Evolutionary conservation across 805 yeast species (phyloP), one percentile per base, ranked within the genome.

Genomic region (Saturnispora quitensis): DNA sequence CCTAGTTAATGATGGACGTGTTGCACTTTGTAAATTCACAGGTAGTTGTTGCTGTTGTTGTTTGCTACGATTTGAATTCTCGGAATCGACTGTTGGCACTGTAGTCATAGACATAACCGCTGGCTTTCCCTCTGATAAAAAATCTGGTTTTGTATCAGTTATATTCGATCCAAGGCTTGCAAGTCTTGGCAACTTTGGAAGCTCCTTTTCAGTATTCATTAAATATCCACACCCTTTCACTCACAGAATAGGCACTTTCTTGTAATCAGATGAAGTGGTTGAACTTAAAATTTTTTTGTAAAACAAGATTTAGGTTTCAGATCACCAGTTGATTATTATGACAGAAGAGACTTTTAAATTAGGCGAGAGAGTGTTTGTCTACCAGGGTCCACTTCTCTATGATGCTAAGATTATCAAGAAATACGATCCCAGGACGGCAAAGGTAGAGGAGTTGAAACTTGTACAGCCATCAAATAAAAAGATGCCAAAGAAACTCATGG

Each of bases 371-470:
- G 84, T 86, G 52, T 71, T 88, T 59, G 96, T 96, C 2, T 90
- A 78, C 67, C 97, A 90, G 63, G 97, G 97, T 0, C 95, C 96
- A 1, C 68, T 90, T 56, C 75, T 90, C 9, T 90, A 90, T 63
- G 96, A 89, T 67, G 96, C 97, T 56, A 87, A 86, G 61, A 77
- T 90, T 17, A 61, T 85, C 47, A 81, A 80, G 60, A 68, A 75
- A 1, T 87, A 82, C 63, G 79, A 81, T 50, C 80, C 84, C 0
- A 74, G 74, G 35, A 70, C 74, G 40, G 64, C 68, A 24, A 61
- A 64, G 25, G 69, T 76, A 7, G 62, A 65, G 53, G 63, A 71
- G 5, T 69, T 68, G 27, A 81, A 78, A 22, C 71, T 73, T 8
- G 61, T 65, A 4, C 59, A 58, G 24, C 47, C 54, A 18, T 60